Conservation (phyloP, 1,284 basidiomycete species). For the Moesziomyces sp. region DNA sequence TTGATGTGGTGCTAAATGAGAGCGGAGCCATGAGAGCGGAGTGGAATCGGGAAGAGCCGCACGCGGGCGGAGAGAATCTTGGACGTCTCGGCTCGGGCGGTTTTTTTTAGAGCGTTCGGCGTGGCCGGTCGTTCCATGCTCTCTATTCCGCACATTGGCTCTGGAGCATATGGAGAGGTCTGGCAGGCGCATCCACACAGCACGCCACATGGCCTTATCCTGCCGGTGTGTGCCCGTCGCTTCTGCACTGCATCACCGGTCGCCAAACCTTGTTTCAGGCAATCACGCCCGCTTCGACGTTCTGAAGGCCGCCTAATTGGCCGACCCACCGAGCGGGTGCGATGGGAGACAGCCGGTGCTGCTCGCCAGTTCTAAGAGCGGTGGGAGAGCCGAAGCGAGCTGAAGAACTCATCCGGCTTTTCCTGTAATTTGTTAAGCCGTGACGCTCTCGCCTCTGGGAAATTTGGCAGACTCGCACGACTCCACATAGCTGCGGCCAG, state of each 20-base stretch:
- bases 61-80: no score
- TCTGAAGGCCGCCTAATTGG: not conserved
- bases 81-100: not conserved
- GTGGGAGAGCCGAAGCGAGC: no score
- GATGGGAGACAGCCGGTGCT: no score
- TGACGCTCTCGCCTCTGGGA: no score
- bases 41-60: not conserved
- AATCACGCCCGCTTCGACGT: not conserved
- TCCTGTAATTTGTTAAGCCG: not conserved
- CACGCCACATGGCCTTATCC: not conserved
- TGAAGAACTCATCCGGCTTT: no score
- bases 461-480: conserved; percentile 19
- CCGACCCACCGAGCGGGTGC: not conserved
- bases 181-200: not conserved
- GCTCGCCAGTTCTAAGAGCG: no score
- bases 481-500: conserved; percentile 16
- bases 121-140: conserved; percentile 38
- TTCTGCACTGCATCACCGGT: no score
- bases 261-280: no score
- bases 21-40: no score
- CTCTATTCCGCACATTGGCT: conserved; percentile 34
- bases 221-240: not conserved
- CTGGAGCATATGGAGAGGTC: conserved; percentile 39
- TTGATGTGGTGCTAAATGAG: no score
- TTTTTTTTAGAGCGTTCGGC: conserved; percentile 2